Base-by-base conservation (phyloP, 495 filamentous ascomycete genomes). In the Talaromyces wortmannii region DNA sequence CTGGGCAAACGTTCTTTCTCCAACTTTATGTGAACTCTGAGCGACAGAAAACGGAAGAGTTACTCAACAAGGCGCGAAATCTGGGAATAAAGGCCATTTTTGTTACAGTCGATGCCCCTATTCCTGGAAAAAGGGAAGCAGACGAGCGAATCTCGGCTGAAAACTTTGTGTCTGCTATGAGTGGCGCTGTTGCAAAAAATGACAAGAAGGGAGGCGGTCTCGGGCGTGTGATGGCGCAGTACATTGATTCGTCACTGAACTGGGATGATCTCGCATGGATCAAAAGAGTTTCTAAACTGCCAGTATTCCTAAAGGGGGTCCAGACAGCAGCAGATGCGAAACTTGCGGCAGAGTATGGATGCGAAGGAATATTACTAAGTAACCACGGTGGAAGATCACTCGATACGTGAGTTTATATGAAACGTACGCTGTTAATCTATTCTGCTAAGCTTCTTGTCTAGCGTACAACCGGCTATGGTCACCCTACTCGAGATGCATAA, bases 251-350 rank as follows among this genome's bases (percentile, higher is more conserved):
- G 3, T 86, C 89, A 40, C 70, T 98, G 42, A 92, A 87, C 18
- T 98, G 92, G 92, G 80, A 85, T 56, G 83, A 85, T 54, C 86
- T 98, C 45, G 78, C 82, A 31, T 98, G 81, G 86, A 68, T 97
- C 49, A 77, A 80, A 31, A 68, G 83, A 62, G 87, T 94, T 56
- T 95, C 91, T 1, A 64, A 80, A 32, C 72, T 96, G 55, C 92
- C 91, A 2, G 88, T 98, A 49, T 87, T 96, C 63, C 70, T 98
- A 52, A 97, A 98, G 75, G 94, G 94, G 0, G 66, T 98, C 2
- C 92, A 96, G 76, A 92, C 89, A 16, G 90, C 95, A 55, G 91
- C 95, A 62, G 94, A 98, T 65, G 92, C 91, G 5, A 83, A 85
- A 56, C 71, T 91, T 30, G 92, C 92, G 1, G 71, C 75, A 55